Evolutionary conservation across 164 flowering plant genomes (phyloP), one percentile per base, ranked within the genome.

Genomic region (Liquidambar formosana): DNA sequence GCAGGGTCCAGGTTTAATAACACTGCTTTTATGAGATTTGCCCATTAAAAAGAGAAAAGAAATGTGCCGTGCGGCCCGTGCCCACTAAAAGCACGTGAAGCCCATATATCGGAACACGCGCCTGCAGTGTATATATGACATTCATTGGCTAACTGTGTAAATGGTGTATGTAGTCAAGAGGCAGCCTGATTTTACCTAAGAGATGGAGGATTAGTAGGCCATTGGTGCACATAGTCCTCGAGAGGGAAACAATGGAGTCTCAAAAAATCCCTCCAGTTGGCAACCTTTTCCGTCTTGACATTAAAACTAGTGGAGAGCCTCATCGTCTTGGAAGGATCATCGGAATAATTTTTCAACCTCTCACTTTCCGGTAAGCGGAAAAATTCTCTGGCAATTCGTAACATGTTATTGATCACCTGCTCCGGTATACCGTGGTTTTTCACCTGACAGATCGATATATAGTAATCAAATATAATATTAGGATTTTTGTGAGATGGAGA

Each of bases 261-360:
- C n/a, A 88, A 71, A 66, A 73, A 86, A 45, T 88, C 94, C 26
- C 94, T 86, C 91, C 94, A 89, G 52, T 80, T 88, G 1, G 85
- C 59, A 1, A 84, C 86, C 70, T 82, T 79, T 61, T 89, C 92
- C 0, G 79, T 83, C 64, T 76, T 82, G 1, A 85, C 79, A 59
- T 89, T 88, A 65, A 89, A 89, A 61, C 94, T 88, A 1, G 92
- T 88, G 1, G 90, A 84, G 0, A 89, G 79, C 57, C 91, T 76
- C 8, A 72, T 70, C 1, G 88, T 28, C 67, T 81, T 88, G 9
- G 77, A 14, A 0, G 89, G 82, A 21, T 89, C 90, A 12, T 81
- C 83, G 0, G 90, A 86, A 76, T 86, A 88, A 25, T 51, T 63
- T 71, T 87, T 84, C 79, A 88, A 4, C 68, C 86, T 81, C 71